Base-by-base conservation (phyloP, 805 yeast species). In the Nematodospora valgi region DNA sequence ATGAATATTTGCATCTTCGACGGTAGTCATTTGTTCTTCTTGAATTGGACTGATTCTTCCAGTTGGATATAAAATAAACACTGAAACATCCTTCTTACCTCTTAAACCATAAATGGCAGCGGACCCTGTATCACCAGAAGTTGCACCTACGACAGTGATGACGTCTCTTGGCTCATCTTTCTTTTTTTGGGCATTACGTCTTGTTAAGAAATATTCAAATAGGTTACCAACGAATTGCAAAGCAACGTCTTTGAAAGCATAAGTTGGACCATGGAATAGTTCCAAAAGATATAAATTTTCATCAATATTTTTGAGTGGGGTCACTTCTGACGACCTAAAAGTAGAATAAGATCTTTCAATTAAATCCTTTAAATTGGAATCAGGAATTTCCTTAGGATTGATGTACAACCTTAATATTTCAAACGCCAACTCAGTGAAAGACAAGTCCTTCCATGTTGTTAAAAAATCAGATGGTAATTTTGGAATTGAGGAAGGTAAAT, bases 21-120 rank as follows among this genome's bases (percentile, higher is more conserved):
- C 98, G 6, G 98, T 88, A 37, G 98, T 86, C 99, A 93, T 93
- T 67, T 93, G 99, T 49, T 84, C 86, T 67, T 93, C 99, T 71
- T 93, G 99, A 46, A 93, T 83, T 27, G 96, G 97, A 23, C 98
- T 89, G 38, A 93, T 93, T 59, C 97, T 80, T 32, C 98, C 98
- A 6, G 95, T 86, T 52, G 99, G 99, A 57, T 91, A 93, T 51
- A 93, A 68, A 46, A 93, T 93, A 64, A 93, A 93, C 15, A 93
- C 98, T 20, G 94, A 84, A n/a, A 93, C 96, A 59, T 93, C 98
- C 64, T 88, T 85, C 67, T 93, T 93, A 60, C 94, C 94, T 67
- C 98, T 78, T 48, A 93, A 75, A 36, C 99, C 99, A 64, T 93
- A 93, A 48, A 93, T 93, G 44, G 99, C 98, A 36, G 99, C 99